Evolutionary conservation across 2,329 filamentous ascomycete genomes (phyloP).

Genomic region (Emydomyces testavorans): DNA sequence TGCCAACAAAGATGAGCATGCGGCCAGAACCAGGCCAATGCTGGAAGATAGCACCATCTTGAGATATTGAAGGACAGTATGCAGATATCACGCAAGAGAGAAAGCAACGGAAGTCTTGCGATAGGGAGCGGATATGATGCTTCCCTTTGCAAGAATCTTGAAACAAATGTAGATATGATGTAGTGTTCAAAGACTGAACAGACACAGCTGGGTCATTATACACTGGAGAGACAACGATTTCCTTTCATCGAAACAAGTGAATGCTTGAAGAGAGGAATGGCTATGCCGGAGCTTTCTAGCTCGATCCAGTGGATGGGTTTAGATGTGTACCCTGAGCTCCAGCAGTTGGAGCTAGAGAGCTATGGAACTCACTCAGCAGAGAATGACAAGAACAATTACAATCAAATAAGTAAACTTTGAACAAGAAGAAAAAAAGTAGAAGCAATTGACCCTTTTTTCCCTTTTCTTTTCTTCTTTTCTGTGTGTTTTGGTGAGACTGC

Average conservation of each 20-base stretch:
- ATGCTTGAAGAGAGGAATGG: neutral
- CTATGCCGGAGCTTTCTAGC: too few relatives aligned
- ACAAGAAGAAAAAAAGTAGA: neutral
- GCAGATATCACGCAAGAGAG: constrained; percentile 2
- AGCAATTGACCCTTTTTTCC: neutral
- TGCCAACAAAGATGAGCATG: constrained; percentile 38
- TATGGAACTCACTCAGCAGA: neutral
- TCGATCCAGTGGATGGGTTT: too few relatives aligned
- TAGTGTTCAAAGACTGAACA: neutral
- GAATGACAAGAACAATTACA: neutral
- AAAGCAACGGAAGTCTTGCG: neutral
- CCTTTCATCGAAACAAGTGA: neutral
- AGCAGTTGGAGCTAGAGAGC: too few relatives aligned
- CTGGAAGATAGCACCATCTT: constrained; percentile 16
- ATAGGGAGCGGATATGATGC: neutral
- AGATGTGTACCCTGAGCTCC: too few relatives aligned
- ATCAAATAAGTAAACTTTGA: neutral
- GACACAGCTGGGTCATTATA: neutral
- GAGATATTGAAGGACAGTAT: constrained; percentile 9
- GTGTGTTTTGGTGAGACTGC: neutral
- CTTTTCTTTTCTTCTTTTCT: neutral
- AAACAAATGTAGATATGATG: neutral
- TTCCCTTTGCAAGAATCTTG: neutral
- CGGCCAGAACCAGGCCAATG: constrained; percentile 34
- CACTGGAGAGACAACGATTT: neutral